Base-by-base conservation (phyloP, 176 grass and related monocot species). In the Aechmea fasciata region DNA sequence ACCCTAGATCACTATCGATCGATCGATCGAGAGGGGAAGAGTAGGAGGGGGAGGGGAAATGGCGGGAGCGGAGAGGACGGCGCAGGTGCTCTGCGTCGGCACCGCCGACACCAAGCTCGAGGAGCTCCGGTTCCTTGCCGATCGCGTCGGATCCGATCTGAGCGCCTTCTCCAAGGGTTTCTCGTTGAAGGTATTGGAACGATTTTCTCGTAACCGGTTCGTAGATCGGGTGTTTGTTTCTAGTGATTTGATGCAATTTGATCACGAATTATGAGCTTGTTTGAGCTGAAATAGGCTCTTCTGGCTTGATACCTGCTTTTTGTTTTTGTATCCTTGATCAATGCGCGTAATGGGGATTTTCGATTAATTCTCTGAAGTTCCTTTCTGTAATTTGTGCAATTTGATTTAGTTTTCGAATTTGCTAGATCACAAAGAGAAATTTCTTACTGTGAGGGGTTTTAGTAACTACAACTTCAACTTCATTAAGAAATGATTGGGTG, bases 31-130 rank as follows among this genome's bases (percentile, higher is more conserved):
- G 54, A 57, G 11, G 9, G 2, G 18, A 0, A 2, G 53, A 57
- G 11, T 13, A n/a, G 18, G 54, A 59, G 54, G 3, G 53, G 17
- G 54, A 57, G 54, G 3, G 54, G 18, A 7, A 18, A 9, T n/a
- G 11, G 6, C 15, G 17, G 11, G 17, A 17, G 19, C n/a, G 19
- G 54, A 69, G 65, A 59, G 67, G n/a, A 26, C 49, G 50, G 66
- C 52, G 50, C 64, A 96, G 76, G 81, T 85, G 23, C 77, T 87
- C 59, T 96, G 93, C 84, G 85, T 97, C 29, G 93, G 93, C 17
- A 97, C 89, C 11, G 89, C 78, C 15, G 93, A 97, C 78, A 97
- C 89, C 67, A 97, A 97, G 69, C 75, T 83, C 63, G 93, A 92
- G 51, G 93, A 97, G 86, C 86, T 97, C 72, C 84, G 80, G 61